These are phyloP conservation scores for Penicillium sp. DNA, from an alignment of 2,329 filamentous ascomycete species.

Conservation along the genomic window DNA sequence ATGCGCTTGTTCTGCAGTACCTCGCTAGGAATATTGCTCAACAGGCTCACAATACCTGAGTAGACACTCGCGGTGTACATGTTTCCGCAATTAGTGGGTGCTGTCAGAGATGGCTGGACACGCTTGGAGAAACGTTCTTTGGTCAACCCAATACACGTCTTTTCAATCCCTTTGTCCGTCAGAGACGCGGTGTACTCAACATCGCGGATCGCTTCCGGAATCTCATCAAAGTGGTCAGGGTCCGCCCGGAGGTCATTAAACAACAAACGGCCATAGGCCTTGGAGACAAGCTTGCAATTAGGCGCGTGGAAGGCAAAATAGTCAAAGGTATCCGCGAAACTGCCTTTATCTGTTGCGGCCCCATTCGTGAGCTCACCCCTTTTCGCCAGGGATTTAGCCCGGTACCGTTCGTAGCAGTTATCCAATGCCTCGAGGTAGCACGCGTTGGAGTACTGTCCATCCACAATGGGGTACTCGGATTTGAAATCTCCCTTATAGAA, in stretches of 20 bases:
- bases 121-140: slow-evolving; percentile 74
- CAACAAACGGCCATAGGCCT: slow-evolving; percentile 71
- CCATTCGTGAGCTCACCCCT: not conserved
- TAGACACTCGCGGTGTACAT: slow-evolving; percentile 57
- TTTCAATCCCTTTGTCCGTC: not conserved
- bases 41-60: slow-evolving; percentile 50
- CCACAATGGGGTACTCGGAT: slow-evolving; percentile 78
- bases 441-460: slow-evolving; percentile 73
- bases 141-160: slow-evolving; percentile 52
- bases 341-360: too few relatives aligned
- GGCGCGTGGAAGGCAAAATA: slow-evolving; percentile 72
- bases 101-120: slow-evolving; percentile 65
- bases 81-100: slow-evolving; percentile 65
- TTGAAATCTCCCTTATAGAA: slow-evolving; percentile 83
- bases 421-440: slow-evolving; percentile 77
- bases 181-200: not conserved
- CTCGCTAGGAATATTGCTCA: slow-evolving; percentile 51
- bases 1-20: not conserved
- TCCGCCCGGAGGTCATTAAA: slow-evolving; percentile 64
- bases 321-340: slow-evolving; percentile 63
- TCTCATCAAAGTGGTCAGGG: slow-evolving; percentile 72
- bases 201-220: slow-evolving; percentile 52
- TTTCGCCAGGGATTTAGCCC: not conserved
- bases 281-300: slow-evolving; percentile 47
- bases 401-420: slow-evolving; percentile 39